A percentile compares a stretch with the other conserved stretches of the same genome.
phyloP scores from a whole-genome alignment of 805 yeast species.

The Wickerhamiella australiensis region DNA sequence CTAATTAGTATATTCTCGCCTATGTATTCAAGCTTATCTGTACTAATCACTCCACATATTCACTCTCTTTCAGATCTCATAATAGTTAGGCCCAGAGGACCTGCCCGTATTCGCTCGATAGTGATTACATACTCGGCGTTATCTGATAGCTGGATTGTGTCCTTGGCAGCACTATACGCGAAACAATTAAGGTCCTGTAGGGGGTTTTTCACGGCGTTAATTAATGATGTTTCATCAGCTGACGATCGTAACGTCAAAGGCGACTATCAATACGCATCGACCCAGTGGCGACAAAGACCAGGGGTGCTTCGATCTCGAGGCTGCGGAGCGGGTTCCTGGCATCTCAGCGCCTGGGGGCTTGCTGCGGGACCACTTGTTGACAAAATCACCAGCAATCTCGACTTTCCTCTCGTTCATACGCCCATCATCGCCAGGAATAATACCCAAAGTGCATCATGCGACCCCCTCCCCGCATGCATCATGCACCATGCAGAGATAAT shows the following conservation, averaged over 20 bases:
- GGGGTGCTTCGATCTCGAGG: not conserved
- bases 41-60: too few species aligned
- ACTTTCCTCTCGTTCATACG: not conserved
- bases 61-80: too few species aligned
- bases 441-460: not conserved
- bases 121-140: not conserved
- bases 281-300: not conserved
- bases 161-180: too few species aligned
- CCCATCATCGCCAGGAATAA: not conserved
- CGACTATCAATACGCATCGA: not conserved
- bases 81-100: too few species aligned
- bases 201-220: too few species aligned
- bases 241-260: not conserved
- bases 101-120: too few species aligned
- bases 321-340: too few species aligned
- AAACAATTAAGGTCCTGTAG: too few species aligned
- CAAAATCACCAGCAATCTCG: too few species aligned
- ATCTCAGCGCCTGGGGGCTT: too few species aligned
- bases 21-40: not conserved
- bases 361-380: too few species aligned
- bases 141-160: not conserved
- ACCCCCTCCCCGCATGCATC: not conserved
- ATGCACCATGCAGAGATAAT: not conserved
- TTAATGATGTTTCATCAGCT: not conserved
- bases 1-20: not conserved